Conservation (phyloP, 2,329 filamentous ascomycete genomes). For the Fusarium neocosmosporiellum region DNA sequence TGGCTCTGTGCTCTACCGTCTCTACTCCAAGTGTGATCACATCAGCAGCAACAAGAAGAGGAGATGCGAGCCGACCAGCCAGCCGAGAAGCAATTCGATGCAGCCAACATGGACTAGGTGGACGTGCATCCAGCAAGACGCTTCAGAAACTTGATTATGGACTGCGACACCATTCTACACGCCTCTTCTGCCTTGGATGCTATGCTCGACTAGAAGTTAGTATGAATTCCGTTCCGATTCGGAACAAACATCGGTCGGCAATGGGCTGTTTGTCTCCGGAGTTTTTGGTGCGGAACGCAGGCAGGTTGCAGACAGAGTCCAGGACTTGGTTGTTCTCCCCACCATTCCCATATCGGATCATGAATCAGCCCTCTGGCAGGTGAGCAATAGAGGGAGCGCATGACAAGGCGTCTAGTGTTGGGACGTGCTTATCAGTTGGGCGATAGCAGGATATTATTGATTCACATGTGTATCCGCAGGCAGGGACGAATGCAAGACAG, state of each 20-base stretch:
- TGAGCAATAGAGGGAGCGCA: constrained; percentile 35
- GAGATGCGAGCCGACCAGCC: constrained; percentile 25
- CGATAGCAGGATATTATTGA: constrained; percentile 19
- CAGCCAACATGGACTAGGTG: constrained; percentile 13
- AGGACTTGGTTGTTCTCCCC: constrained; percentile 20
- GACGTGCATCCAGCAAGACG: constrained; percentile 3
- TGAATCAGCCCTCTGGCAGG: constrained; percentile 27
- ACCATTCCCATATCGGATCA: constrained; percentile 28
- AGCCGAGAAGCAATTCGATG: constrained; percentile 15
- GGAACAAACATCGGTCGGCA: constrained; percentile 14
- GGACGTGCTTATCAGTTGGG: constrained; percentile 17
- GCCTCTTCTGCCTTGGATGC: background rate
- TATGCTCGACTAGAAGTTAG: background rate
- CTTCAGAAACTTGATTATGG: constrained; percentile 5
- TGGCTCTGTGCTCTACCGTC: background rate
- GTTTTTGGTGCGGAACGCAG: constrained; percentile 6
- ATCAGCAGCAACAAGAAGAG: constrained; percentile 33
- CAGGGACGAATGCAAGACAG: constrained; percentile 16
- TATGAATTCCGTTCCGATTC: constrained; percentile 4
- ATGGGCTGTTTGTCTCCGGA: constrained; percentile 6
- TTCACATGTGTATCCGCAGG: constrained; percentile 15
- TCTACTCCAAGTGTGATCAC: constrained; percentile 23
- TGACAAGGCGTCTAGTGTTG: constrained; percentile 25
- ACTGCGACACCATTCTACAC: background rate
- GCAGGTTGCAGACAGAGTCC: constrained; percentile 11